These are phyloP conservation scores for Metschnikowia sp. DNA, from an alignment of 805 yeast species.

Conservation along the genomic window DNA sequence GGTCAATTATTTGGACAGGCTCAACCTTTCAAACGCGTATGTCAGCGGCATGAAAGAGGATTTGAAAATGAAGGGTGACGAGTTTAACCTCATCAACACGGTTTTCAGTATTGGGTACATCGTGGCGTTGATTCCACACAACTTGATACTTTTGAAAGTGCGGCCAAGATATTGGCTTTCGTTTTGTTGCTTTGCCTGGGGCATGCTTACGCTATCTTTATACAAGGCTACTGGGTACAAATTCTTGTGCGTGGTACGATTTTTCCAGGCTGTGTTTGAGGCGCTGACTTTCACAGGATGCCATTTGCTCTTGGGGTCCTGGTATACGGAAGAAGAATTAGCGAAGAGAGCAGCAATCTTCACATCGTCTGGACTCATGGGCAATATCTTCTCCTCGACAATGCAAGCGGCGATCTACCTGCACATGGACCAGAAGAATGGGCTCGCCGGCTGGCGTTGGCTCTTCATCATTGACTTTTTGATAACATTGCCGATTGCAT, in stretches of 20 bases:
- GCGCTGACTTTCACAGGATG: constrained; percentile 54
- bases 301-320: constrained; percentile 51
- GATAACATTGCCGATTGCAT: constrained; percentile 52
- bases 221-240: constrained; percentile 44
- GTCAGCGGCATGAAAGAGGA: constrained; percentile 68
- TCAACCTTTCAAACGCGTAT: constrained; percentile 56
- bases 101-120: constrained; percentile 60
- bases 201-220: constrained; percentile 49
- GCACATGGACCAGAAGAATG: constrained; percentile 41
- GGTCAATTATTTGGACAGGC: constrained; percentile 57
- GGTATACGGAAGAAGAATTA: constrained; percentile 48
- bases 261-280: constrained; percentile 61
- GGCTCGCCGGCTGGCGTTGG: constrained; percentile 60
- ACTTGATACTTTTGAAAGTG: constrained; percentile 47
- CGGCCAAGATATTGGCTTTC: constrained; percentile 57
- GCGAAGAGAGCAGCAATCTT: constrained; percentile 52
- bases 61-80: constrained; percentile 43
- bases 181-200: constrained; percentile 57
- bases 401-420: constrained; percentile 54
- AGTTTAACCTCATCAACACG: constrained; percentile 51
- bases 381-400: constrained; percentile 52
- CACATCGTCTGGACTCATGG: constrained; percentile 52
- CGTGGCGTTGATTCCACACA: constrained; percentile 61
- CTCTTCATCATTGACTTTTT: constrained; percentile 62
- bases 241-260: constrained; percentile 55